Evolutionary conservation across 106 monocot genomes (phyloP).

Genomic region (Acorus calamus): DNA sequence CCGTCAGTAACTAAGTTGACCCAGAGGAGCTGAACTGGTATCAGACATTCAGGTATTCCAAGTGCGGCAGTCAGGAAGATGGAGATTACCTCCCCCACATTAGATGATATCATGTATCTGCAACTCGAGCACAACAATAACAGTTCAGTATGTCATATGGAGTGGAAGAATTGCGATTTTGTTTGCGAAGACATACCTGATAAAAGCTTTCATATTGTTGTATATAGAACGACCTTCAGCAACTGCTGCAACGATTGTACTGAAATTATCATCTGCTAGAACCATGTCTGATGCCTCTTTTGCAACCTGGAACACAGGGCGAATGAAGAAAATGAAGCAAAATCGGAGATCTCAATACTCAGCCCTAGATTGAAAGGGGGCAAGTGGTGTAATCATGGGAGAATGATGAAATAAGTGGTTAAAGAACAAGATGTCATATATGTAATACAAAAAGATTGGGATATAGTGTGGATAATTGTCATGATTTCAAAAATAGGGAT

Average conservation of each 20-base stretch:
- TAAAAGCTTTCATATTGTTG: conserved; percentile 87
- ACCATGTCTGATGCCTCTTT: conserved; percentile 63
- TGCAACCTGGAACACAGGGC: conserved; percentile 29
- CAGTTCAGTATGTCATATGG: neutral
- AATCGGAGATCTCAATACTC: too few relatives aligned
- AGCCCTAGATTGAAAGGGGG: too few relatives aligned
- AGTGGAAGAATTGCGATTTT: neutral
- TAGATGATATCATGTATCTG: conserved; percentile 94
- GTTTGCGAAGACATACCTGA: conserved; percentile 29
- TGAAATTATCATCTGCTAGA: conserved; percentile 58
- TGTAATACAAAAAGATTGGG: too few relatives aligned
- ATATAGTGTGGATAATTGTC: too few relatives aligned
- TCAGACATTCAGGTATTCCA: conserved; percentile 81
- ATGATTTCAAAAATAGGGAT: too few relatives aligned
- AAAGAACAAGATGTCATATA: too few relatives aligned
- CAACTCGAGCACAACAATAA: neutral
- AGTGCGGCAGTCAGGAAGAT: conserved; percentile 72
- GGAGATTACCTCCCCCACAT: conserved; percentile 74
- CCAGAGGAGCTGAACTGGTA: conserved; percentile 85
- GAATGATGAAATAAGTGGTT: too few relatives aligned
- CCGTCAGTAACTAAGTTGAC: conserved; percentile 88
- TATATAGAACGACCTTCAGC: conserved; percentile 68
- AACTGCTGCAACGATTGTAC: conserved; percentile 49
- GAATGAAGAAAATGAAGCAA: neutral
- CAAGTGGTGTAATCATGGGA: too few relatives aligned